Conservation (phyloP, 2,329 filamentous ascomycete genomes). For the Cladosporium sphaerospermum region DNA sequence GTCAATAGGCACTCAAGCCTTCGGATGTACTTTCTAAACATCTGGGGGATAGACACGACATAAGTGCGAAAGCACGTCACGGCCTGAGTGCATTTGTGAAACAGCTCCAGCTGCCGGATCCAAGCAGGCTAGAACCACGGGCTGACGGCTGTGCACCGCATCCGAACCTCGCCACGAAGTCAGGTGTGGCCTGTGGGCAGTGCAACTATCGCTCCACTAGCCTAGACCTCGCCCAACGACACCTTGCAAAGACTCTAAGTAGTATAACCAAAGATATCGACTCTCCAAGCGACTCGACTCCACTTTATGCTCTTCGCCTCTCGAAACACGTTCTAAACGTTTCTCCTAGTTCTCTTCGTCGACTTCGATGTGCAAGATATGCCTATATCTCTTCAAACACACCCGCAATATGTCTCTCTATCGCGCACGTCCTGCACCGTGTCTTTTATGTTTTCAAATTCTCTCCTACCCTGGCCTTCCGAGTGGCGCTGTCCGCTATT, state of each 20-base stretch:
- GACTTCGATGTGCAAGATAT: no score
- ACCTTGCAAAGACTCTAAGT: background rate
- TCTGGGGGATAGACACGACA: background rate
- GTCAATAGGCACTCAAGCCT: constrained; percentile 1
- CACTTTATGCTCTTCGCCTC: no score
- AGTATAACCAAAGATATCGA: no score
- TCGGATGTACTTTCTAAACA: background rate
- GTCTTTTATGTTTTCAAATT: no score
- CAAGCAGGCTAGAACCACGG: background rate
- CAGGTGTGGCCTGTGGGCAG: background rate
- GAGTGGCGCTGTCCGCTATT: background rate
- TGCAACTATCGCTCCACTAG: background rate
- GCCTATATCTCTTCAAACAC: no score
- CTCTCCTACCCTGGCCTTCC: background rate
- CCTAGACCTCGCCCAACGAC: background rate
- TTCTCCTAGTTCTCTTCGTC: no score
- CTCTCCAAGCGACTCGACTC: no score
- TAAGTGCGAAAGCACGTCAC: background rate
- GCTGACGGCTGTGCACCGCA: background rate
- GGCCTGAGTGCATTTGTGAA: background rate
- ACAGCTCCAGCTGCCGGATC: background rate
- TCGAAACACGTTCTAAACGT: no score
- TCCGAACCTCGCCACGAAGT: background rate
- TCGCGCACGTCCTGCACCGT: no score
- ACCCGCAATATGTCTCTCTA: no score